Conservation (phyloP, 768 basidiomycete species). For the Lactifluus echinatus region DNA sequence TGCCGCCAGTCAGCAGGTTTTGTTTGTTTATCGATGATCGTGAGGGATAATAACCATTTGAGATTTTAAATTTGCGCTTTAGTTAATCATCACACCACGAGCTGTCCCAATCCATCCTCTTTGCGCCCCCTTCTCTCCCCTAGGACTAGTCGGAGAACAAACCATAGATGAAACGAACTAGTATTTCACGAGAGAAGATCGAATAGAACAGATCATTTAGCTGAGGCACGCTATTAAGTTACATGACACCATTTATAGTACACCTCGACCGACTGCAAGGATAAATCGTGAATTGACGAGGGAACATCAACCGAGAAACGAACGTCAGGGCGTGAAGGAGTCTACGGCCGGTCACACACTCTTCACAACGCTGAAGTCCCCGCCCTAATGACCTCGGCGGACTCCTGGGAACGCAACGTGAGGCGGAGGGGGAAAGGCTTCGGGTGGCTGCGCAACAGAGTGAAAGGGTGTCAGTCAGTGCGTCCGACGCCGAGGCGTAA, state of each 20-base stretch:
- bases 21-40: too few relatives aligned
- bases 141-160: too few relatives aligned
- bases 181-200: neutral
- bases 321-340: neutral
- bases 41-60: too few relatives aligned
- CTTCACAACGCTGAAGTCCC: slow-evolving; percentile 8
- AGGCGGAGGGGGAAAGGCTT: slow-evolving; percentile 16
- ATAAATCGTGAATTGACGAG: neutral
- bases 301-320: neutral
- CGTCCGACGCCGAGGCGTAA: neutral
- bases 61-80: too few relatives aligned
- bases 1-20: too few relatives aligned
- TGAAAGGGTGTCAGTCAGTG: neutral
- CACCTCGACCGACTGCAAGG: neutral
- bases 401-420: slow-evolving; percentile 11
- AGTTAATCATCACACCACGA: too few relatives aligned
- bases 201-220: neutral
- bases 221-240: neutral
- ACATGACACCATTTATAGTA: neutral
- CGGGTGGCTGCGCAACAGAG: slow-evolving; percentile 7
- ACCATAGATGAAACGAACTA: neutral
- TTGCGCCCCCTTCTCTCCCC: neutral
- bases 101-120: too few relatives aligned
- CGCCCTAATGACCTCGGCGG: slow-evolving; percentile 11
- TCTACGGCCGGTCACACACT: neutral